phyloP scores from a whole-genome alignment of 345 rosid genomes.

The Eucalyptus microcorys region DNA sequence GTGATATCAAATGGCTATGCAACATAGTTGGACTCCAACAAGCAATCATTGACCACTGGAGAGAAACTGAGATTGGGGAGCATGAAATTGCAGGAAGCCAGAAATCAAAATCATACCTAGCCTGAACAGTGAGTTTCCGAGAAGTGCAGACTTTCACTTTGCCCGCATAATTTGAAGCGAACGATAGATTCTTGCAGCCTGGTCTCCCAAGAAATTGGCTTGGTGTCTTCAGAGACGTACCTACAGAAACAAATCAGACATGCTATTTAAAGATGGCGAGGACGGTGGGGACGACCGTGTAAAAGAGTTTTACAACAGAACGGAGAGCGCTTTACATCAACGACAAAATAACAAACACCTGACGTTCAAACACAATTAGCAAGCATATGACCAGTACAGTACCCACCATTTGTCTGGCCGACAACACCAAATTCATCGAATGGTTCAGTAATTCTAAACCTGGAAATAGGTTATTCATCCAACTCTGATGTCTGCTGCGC shows the following conservation, averaged over 20 bases:
- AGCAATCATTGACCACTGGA: neutral
- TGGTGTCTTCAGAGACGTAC: conserved; percentile 21
- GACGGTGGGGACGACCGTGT: neutral
- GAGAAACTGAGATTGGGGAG: neutral
- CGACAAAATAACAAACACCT: neutral
- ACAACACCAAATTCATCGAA: neutral
- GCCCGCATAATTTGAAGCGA: conserved; percentile 14
- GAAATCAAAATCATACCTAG: conserved; percentile 18
- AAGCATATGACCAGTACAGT: neutral
- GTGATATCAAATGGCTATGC: neutral
- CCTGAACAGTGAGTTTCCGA: conserved; percentile 40
- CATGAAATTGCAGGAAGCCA: neutral
- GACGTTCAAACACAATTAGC: neutral
- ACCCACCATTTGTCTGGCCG: neutral
- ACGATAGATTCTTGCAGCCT: conserved; percentile 30
- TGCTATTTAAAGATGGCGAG: neutral
- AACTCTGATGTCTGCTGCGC: neutral
- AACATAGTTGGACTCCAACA: neutral
- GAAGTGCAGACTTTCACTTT: conserved; percentile 26
- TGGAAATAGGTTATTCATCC: neutral
- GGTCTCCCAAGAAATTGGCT: conserved; percentile 4
- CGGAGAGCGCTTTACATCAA: neutral
- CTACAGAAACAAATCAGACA: conserved; percentile 6
- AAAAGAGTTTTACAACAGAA: neutral
- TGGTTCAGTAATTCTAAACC: neutral